These are phyloP conservation scores for Fraxinus xanthoxyloides DNA, from an alignment of 305 asterid genomes.

Conservation along the genomic window DNA sequence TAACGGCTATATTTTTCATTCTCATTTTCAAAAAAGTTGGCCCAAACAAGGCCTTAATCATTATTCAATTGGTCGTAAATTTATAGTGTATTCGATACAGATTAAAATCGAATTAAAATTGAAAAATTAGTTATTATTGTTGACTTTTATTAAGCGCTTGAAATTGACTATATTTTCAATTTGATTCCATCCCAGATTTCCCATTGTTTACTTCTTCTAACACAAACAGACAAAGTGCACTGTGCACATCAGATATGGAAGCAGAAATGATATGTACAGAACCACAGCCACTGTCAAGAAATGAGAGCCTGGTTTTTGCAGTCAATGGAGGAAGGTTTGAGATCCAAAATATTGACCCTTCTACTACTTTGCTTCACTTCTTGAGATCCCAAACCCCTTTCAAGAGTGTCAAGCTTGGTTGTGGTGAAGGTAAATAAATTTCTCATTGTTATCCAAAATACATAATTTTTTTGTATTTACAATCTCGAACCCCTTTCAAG, in stretches of 20 bases:
- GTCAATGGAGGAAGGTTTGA: background rate
- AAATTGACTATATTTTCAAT: too few relatives aligned
- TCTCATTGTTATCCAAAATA: background rate
- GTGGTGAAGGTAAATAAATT: background rate
- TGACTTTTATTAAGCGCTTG: too few relatives aligned
- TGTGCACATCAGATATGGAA: background rate
- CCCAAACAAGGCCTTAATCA: too few relatives aligned
- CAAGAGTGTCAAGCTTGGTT: background rate
- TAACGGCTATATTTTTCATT: too few relatives aligned
- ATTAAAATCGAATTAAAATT: too few relatives aligned
- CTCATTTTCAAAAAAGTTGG: too few relatives aligned
- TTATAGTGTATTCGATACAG: too few relatives aligned
- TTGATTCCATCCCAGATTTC: background rate
- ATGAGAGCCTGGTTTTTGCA: background rate
- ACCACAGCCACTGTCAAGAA: background rate
- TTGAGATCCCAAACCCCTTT: constrained; percentile 2
- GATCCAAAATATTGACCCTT: background rate
- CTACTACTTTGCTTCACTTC: background rate
- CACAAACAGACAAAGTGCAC: background rate
- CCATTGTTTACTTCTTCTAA: background rate
- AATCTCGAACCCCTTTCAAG: background rate
- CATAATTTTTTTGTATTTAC: background rate
- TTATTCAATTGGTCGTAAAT: background rate
- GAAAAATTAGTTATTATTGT: too few relatives aligned
- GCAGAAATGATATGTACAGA: background rate